Base-by-base conservation (phyloP, 1,284 basidiomycete genomes). In the Flammula alnicola region DNA sequence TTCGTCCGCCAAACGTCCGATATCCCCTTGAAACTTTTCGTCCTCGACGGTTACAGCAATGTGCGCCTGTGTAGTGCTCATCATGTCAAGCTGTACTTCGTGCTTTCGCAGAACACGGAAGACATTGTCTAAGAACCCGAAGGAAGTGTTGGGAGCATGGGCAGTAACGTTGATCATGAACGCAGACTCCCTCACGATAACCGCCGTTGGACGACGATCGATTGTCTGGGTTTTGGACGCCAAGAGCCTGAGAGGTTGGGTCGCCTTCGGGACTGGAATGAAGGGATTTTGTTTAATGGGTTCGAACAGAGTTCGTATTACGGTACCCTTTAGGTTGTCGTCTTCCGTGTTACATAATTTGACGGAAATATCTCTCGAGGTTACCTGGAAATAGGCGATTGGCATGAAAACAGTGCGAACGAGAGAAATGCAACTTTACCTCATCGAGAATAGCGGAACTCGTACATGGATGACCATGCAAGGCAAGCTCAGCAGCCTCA, bases 131-230 rank as follows among this genome's bases (percentile, higher is more conserved):
- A 32, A 12, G 9, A 44, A 43, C 23, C 27, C 20, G 9, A 36
- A 5, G 11, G 35, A 25, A 16, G 3, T n/a, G 5, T 26, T 17
- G 11, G 23, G 19, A 2, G 40, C 23, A 12, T 43, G 41, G 4
- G 33, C 32, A 9, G 47, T 33, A 4, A 49, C 32, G 27, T 26
- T 38, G 32, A 49, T 42, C 27, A 49, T 37, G 14, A 49, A 27
- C 4, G 41, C 47, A 4, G 41, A 37, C 10, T 44, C 47, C 26
- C 44, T 49, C 12, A 38, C 40, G n/a, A 49, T 26, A n/a, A 49
- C 11, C 9, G 47, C 26, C 16, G 41, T 38, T 19, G 47, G 47
- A 4, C 47, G 41, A 20, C 47, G 40, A 38, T 49, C 27, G 9
- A 23, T 32, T 17, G 19, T 36, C n/a, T 8, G 23, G 9, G 33